Evolutionary conservation across 495 filamentous ascomycete genomes (phyloP).

Genomic region (Xylaria palmicola): DNA sequence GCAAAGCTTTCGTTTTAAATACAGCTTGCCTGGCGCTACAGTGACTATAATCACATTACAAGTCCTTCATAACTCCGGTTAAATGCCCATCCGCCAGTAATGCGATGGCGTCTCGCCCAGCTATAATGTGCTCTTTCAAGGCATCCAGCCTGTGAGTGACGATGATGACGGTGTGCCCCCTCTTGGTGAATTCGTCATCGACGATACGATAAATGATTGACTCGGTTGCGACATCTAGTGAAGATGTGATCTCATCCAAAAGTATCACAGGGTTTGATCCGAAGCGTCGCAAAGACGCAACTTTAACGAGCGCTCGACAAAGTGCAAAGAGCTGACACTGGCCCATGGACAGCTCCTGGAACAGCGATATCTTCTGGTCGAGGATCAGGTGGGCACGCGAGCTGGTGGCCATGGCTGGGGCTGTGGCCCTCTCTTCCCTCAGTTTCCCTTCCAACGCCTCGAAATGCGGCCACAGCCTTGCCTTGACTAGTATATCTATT

Average conservation of each 20-base stretch:
- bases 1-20: no score
- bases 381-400: not conserved
- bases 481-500: slow-evolving; percentile 32
- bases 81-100: no score
- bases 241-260: slow-evolving; percentile 70
- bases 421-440: slow-evolving; percentile 18
- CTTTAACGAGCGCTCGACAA: slow-evolving; percentile 8
- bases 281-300: slow-evolving; percentile 62
- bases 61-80: no score
- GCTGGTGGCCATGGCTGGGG: not conserved
- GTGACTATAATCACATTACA: no score
- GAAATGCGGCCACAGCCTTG: slow-evolving; percentile 28
- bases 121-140: no score
- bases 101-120: no score
- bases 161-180: slow-evolving; percentile 57
- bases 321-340: slow-evolving; percentile 20
- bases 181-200: slow-evolving; percentile 49
- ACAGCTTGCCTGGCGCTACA: no score
- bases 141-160: slow-evolving; percentile 65
- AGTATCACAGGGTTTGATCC: not conserved
- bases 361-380: not conserved
- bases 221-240: slow-evolving; percentile 77
- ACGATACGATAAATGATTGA: slow-evolving; percentile 70
- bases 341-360: not conserved
- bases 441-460: no score